Percentiles rank a stretch among this genome's conserved stretches.
Conservation (phyloP, 345 rosid genomes). For the Acer saccharum region DNA sequence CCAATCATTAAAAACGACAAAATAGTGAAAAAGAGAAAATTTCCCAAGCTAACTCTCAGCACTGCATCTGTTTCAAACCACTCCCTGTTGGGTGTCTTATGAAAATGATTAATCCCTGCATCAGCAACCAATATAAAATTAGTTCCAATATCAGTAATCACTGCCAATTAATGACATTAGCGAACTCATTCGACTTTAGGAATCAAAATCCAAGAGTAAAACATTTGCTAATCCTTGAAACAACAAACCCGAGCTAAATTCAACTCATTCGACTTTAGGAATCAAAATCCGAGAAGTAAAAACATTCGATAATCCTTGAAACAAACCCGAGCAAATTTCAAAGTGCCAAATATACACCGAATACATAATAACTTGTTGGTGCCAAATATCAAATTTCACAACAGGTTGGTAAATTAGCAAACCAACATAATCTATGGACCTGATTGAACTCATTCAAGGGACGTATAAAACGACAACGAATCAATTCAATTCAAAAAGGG, state of each 20-base stretch:
- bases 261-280: background rate
- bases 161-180: background rate
- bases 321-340: background rate
- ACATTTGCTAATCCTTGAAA: background rate
- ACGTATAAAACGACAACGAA: background rate
- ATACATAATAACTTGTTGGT: background rate
- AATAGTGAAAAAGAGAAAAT: conserved; percentile 83
- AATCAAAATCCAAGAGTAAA: background rate
- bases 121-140: background rate
- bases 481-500: background rate
- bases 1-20: conserved; percentile 84
- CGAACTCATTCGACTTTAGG: background rate
- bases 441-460: background rate
- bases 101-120: conserved; percentile 96
- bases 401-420: background rate
- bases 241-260: background rate
- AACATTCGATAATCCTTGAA: background rate
- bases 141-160: background rate
- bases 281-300: background rate
- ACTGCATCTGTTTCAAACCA: conserved; percentile 99
- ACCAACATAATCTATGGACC: background rate
- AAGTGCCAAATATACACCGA: too few species aligned
- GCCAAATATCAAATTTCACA: background rate
- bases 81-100: conserved; percentile 82
- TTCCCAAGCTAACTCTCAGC: conserved; percentile 95